A percentile compares a stretch with the other conserved stretches of the same genome.
Conservation (phyloP, 352 stramenopile species). For the Phytophthora melonis region DNA sequence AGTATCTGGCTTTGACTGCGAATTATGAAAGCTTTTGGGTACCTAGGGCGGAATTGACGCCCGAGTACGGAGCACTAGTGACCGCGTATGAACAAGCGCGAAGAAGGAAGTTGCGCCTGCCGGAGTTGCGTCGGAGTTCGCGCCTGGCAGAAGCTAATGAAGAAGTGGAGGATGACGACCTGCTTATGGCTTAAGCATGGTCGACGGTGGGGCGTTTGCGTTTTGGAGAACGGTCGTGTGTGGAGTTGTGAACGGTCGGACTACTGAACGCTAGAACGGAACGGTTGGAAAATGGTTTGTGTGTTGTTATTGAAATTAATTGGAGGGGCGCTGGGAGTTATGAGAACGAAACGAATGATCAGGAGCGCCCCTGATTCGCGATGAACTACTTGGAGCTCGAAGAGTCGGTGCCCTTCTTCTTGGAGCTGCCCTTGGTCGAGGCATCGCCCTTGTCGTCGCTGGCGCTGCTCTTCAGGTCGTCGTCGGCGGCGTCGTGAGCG, state of each 20-base stretch:
- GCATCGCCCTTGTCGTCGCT: background rate
- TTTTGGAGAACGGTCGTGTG: no score
- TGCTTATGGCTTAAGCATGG: background rate
- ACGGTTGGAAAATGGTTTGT: no score
- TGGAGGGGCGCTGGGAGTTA: no score
- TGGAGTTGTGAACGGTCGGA: no score
- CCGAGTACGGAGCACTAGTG: no score
- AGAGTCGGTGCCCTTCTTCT: background rate
- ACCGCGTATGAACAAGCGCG: no score
- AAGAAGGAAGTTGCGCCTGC: no score
- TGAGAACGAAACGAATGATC: no score
- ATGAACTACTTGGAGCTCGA: background rate
- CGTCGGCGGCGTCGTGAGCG: background rate
- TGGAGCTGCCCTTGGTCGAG: background rate
- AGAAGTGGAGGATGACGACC: slow-evolving; percentile 3
- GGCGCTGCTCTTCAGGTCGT: background rate
- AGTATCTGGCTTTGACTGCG: background rate
- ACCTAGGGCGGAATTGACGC: background rate
- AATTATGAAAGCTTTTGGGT: slow-evolving; percentile 17
- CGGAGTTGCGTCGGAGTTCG: no score
- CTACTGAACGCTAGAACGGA: no score
- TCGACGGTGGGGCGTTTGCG: background rate
- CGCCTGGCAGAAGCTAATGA: slow-evolving; percentile 1
- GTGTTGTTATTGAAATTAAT: no score
- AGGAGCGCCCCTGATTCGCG: no score